phyloP scores from a whole-genome alignment of 441 rosid genomes.

The Pelargonium fulgidum region DNA sequence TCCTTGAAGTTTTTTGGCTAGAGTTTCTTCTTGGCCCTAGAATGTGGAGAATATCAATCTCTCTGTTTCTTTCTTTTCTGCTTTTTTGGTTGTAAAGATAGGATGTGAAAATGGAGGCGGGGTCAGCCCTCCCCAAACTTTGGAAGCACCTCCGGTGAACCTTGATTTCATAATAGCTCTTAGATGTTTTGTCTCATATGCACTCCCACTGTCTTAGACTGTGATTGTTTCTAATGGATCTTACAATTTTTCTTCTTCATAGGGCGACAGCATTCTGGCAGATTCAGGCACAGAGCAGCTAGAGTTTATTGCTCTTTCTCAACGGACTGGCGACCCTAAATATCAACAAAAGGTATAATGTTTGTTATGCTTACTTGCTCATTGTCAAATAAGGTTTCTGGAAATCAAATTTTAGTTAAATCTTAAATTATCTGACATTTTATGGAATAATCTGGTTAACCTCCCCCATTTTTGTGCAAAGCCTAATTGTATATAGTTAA shows the following conservation, averaged over 20 bases:
- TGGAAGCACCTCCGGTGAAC: not conserved
- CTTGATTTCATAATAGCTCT: not conserved
- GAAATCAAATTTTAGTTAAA: not conserved
- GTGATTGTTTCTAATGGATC: slow-evolving; percentile 12
- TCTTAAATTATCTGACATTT: no score
- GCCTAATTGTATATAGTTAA: no score
- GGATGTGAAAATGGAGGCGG: no score
- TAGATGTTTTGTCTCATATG: not conserved
- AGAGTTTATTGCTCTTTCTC: slow-evolving; percentile 98
- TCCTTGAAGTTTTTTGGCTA: not conserved
- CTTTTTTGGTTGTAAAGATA: no score
- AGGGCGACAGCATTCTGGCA: slow-evolving; percentile 94
- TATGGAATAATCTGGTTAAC: no score
- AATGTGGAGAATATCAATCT: no score
- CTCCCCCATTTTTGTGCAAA: no score
- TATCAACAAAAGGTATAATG: slow-evolving; percentile 76
- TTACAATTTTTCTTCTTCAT: slow-evolving; percentile 19
- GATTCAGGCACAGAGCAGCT: slow-evolving; percentile 98
- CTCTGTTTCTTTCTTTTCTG: no score
- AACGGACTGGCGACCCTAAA: slow-evolving; percentile 88
- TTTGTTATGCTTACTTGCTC: not conserved
- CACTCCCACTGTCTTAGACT: not conserved
- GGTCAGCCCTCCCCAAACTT: not conserved
- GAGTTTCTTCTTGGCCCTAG: not conserved
- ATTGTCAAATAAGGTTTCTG: not conserved